Percentiles rank a stretch among this genome's conserved stretches.
Evolutionary conservation across 768 basidiomycete genomes (phyloP).

Genomic region (Asterophora parasitica): DNA sequence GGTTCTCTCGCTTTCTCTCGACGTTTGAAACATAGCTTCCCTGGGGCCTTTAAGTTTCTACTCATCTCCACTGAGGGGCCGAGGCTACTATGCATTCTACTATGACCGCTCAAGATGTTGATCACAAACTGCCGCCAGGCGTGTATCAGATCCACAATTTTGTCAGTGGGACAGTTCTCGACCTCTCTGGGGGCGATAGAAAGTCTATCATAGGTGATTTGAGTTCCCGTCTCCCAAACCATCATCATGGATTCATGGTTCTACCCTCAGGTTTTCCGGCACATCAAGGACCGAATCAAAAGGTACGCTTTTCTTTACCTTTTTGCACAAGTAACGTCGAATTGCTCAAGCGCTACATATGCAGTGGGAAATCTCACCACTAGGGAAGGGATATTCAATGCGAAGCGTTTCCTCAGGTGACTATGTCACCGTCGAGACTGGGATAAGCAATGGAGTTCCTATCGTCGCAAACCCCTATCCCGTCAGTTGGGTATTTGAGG

Average conservation of each 20-base stretch:
- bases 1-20: too few relatives aligned
- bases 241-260: not conserved
- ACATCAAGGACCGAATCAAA: slow-evolving; percentile 26
- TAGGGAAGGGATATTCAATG: slow-evolving; percentile 29
- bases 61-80: too few relatives aligned
- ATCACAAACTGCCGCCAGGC: slow-evolving; percentile 13
- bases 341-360: not conserved
- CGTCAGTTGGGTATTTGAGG: slow-evolving; percentile 27
- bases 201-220: slow-evolving; percentile 12
- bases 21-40: too few relatives aligned
- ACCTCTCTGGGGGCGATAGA: slow-evolving; percentile 18
- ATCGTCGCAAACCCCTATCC: slow-evolving; percentile 25
- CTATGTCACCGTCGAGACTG: slow-evolving; percentile 26
- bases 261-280: slow-evolving; percentile 10
- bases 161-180: slow-evolving; percentile 14
- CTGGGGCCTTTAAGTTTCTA: too few relatives aligned
- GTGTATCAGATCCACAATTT: slow-evolving; percentile 18
- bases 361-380: slow-evolving; percentile 27
- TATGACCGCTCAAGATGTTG: not conserved
- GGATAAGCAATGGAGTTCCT: slow-evolving; percentile 12
- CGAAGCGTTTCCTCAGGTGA: slow-evolving; percentile 19
- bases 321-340: not conserved
- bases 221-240: not conserved
- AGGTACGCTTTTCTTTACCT: slow-evolving; percentile 12
- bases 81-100: too few relatives aligned